phyloP scores from a whole-genome alignment of 768 basidiomycete genomes.

The Cyathus striatus region DNA sequence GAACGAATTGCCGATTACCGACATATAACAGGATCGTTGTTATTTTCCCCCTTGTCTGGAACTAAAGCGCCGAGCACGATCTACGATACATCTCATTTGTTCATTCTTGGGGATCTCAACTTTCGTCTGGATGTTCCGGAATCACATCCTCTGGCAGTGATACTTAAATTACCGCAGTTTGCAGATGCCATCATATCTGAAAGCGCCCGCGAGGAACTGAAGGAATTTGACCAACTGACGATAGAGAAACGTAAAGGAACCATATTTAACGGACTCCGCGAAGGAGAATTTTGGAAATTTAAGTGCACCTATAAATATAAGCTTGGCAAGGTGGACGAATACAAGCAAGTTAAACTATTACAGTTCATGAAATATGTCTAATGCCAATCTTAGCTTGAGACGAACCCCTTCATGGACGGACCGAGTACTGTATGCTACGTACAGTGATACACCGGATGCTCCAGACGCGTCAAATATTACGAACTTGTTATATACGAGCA shows the following conservation, averaged over 20 bases:
- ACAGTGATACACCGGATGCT: constrained; percentile 54
- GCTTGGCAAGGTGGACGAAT: constrained; percentile 78
- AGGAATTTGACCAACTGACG: constrained; percentile 70
- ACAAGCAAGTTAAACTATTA: constrained; percentile 44
- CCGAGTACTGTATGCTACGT: constrained; percentile 79
- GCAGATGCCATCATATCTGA: constrained; percentile 41
- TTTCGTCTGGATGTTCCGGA: constrained; percentile 73
- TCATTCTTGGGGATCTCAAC: constrained; percentile 92
- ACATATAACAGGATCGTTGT: constrained; percentile 73
- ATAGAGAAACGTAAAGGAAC: constrained; percentile 58
- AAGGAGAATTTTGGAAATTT: constrained; percentile 87
- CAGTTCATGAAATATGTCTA: constrained; percentile 1
- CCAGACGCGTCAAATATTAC: constrained; percentile 48
- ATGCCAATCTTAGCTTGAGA: constrained; percentile 38
- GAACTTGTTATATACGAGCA: constrained; percentile 71
- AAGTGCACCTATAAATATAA: constrained; percentile 89
- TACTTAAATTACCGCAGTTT: constrained; percentile 26
- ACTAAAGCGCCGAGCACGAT: constrained; percentile 49
- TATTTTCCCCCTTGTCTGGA: constrained; percentile 58
- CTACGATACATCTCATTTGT: constrained; percentile 84
- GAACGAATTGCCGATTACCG: constrained; percentile 73
- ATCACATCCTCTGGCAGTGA: constrained; percentile 38
- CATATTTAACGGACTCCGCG: constrained; percentile 68
- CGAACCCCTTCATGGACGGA: constrained; percentile 93
- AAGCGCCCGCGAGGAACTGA: constrained; percentile 50